Percentiles rank a stretch among this genome's conserved stretches.
Conservation (phyloP, 208 protist species). For the Trypanosoma boissoni region DNA sequence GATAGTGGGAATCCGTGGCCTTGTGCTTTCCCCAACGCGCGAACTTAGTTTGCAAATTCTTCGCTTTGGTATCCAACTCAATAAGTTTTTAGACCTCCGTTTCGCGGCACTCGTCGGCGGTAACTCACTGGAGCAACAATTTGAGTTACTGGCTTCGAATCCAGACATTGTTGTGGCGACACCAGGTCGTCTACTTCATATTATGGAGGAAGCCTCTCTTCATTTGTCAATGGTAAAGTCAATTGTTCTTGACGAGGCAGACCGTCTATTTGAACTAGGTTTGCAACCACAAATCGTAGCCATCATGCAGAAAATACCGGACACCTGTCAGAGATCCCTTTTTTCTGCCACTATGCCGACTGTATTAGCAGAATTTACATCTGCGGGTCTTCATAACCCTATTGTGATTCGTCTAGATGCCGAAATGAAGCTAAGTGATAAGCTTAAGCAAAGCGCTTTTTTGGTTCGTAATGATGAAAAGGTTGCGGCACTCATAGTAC, state of each 20-base stretch:
- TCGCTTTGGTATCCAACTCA: slow-evolving; percentile 94
- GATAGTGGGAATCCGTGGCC: slow-evolving; percentile 93
- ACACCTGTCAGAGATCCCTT: slow-evolving; percentile 94
- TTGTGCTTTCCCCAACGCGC: slow-evolving; percentile 98
- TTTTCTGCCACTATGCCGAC: slow-evolving; percentile 99
- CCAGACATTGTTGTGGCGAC: slow-evolving; percentile 99
- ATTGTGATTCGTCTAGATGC: slow-evolving; percentile 97
- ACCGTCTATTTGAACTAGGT: slow-evolving; percentile 99
- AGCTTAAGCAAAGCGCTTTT: slow-evolving; percentile 94
- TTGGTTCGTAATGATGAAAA: slow-evolving; percentile 95
- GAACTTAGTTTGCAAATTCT: slow-evolving; percentile 98
- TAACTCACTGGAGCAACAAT: slow-evolving; percentile 96
- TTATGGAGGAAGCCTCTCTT: slow-evolving; percentile 94
- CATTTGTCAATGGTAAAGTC: slow-evolving; percentile 90
- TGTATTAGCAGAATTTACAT: slow-evolving; percentile 97
- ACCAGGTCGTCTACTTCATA: slow-evolving; percentile 98
- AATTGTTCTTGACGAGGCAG: slow-evolving; percentile 99
- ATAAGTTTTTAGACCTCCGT: slow-evolving; percentile 92
- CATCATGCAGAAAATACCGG: slow-evolving; percentile 95
- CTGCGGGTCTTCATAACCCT: slow-evolving; percentile 95
- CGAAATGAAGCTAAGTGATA: slow-evolving; percentile 95
- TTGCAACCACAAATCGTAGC: slow-evolving; percentile 94
- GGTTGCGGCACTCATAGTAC: slow-evolving; percentile 89
- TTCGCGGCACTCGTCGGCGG: slow-evolving; percentile 97
- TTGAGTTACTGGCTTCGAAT: slow-evolving; percentile 93